Evolutionary conservation across 148 eudicot genomes (phyloP), one percentile per base, ranked within the genome.

Genomic region (Rhododendron henanense): DNA sequence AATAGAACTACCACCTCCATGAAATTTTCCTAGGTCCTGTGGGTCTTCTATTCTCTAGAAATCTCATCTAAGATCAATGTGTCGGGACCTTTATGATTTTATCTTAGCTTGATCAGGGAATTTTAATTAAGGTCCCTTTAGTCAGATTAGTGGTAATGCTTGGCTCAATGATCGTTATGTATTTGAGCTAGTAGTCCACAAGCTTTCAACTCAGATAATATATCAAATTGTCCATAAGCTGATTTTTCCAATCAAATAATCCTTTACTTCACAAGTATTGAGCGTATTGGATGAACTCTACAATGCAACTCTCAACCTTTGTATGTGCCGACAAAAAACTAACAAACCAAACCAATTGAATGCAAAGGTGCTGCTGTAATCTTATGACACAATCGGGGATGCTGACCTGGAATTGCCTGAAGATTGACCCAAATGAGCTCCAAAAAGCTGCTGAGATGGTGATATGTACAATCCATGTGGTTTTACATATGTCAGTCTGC

Each of bases 221-320:
- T 8, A 9, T 23, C 33, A 76, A 78, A 78, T 28, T 78, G 28
- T 21, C 81, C 53, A 45, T 44, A 44, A 41, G 33, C 55, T 44
- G 79, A 76, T 76, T 76, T 74, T 47, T 47, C 53, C 81, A 78
- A 78, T 44, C 53, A 78, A n/a, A 47, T 78, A 45, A 9, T 78
- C 33, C 10, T 33, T 1, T 33, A 8, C 10, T 76, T 59, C 65
- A 8, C 47, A 33, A 73, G 44, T 37, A 35, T 44, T 78, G 48
- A 78, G 25, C 8, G 7, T 18, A 39, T 35, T 18, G 45, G 79
- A 18, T 76, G 79, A 76, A 37, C 79, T 39, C 44, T 76, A 7
- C 78, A 39, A 39, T 33, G 79, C 10, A 76, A 37, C 19, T 39
- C 45, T 37, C 79, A 37, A 76, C 21, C 41, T 76, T 18, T 3